phyloP scores from a whole-genome alignment of 306 rosid species.

The Quercus cerris region DNA sequence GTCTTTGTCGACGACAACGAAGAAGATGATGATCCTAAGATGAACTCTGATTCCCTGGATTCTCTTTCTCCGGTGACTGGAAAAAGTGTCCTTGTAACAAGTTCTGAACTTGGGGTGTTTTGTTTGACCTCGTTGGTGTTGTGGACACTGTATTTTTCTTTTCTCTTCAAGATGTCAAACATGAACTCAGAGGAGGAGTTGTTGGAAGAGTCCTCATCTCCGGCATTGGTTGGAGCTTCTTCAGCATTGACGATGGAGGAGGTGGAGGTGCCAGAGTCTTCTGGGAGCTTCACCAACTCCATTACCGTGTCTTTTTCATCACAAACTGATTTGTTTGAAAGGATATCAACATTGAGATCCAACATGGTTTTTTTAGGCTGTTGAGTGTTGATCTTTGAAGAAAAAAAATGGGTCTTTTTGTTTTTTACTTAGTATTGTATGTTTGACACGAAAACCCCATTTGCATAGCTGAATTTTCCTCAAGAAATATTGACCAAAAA shows the following conservation, averaged over 20 bases:
- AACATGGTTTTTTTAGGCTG: constrained; percentile 17
- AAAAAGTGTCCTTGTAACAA: constrained; percentile 32
- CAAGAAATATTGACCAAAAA: background rate
- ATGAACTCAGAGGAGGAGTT: constrained; percentile 30
- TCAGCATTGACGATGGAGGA: constrained; percentile 48
- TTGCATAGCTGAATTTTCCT: background rate
- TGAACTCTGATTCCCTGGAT: constrained; percentile 11
- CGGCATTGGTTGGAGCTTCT: constrained; percentile 22
- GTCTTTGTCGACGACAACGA: constrained; percentile 21
- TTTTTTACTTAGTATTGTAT: background rate
- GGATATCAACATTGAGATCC: constrained; percentile 47
- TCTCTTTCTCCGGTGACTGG: constrained; percentile 24
- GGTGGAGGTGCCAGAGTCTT: constrained; percentile 37
- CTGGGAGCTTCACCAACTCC: constrained; percentile 16
- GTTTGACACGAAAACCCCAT: constrained; percentile 1
- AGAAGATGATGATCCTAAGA: background rate
- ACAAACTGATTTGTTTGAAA: background rate
- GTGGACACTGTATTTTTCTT: background rate
- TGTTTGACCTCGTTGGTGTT: background rate
- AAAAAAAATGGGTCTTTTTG: too few species aligned
- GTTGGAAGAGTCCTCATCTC: constrained; percentile 12
- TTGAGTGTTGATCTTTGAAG: background rate
- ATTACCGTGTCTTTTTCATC: constrained; percentile 1
- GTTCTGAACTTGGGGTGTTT: constrained; percentile 4
- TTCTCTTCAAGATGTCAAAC: constrained; percentile 44